Percentiles rank a stretch among this genome's conserved stretches.
phyloP scores from a whole-genome alignment of 1,139 yeast species.

The Pneumocystis sp. region DNA sequence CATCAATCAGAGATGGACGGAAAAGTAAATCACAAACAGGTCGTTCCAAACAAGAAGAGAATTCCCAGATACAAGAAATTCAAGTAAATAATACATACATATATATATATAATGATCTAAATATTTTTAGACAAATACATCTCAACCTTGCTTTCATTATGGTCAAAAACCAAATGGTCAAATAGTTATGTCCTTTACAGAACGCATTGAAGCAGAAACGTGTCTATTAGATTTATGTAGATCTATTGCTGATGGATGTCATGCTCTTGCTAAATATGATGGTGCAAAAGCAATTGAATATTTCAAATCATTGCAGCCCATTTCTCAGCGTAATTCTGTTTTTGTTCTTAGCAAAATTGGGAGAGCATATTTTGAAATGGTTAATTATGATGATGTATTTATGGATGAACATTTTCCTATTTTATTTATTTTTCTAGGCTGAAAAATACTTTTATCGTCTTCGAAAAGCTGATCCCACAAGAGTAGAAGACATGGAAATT shows the following conservation, averaged over 20 bases:
- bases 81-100: not conserved
- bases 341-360: slow-evolving; percentile 78
- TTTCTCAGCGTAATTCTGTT: slow-evolving; percentile 52
- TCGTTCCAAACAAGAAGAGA: not conserved
- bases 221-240: slow-evolving; percentile 40
- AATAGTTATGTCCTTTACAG: slow-evolving; percentile 13
- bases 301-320: slow-evolving; percentile 45
- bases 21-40: not conserved
- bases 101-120: not conserved
- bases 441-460: slow-evolving; percentile 48
- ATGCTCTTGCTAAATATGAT: slow-evolving; percentile 53
- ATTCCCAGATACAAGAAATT: not conserved
- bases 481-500: slow-evolving; percentile 79
- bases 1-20: not conserved
- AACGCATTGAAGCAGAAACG: slow-evolving; percentile 31
- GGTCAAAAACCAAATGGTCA: slow-evolving; percentile 10
- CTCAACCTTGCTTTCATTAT: not conserved
- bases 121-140: not conserved
- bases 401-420: not conserved
- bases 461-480: slow-evolving; percentile 58
- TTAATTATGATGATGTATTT: slow-evolving; percentile 52
- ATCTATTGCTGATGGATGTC: slow-evolving; percentile 49
- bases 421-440: slow-evolving; percentile 23
- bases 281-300: slow-evolving; percentile 67
- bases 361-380: slow-evolving; percentile 70